Conservation (phyloP, 2,329 filamentous ascomycete genomes). For the Cryphonectria carpinicola region DNA sequence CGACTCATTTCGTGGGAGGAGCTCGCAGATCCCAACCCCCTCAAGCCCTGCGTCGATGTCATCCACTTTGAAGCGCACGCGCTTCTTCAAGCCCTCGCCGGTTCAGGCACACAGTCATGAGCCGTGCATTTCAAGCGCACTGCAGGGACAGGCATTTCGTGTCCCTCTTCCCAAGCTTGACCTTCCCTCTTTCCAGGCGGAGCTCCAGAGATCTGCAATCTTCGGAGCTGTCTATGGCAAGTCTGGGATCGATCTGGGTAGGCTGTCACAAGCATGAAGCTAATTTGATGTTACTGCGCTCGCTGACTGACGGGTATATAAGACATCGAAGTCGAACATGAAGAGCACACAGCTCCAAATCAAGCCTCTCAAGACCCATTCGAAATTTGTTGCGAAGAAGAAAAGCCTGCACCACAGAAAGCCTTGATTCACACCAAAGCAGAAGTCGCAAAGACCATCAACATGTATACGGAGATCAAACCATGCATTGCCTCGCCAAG, state of each 20-base stretch:
- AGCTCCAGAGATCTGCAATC: slow-evolving; percentile 10
- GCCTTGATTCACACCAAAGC: neutral
- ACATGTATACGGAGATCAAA: neutral
- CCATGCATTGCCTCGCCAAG: neutral
- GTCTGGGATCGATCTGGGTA: neutral
- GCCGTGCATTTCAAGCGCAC: neutral
- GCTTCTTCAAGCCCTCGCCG: slow-evolving; percentile 6
- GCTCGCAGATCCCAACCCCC: slow-evolving; percentile 23
- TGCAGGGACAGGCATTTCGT: neutral
- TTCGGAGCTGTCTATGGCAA: slow-evolving; percentile 13
- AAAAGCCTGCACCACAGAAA: neutral
- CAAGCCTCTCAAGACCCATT: neutral
- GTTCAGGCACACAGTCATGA: neutral
- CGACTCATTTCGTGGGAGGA: slow-evolving; percentile 19
- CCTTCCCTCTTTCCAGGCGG: slow-evolving; percentile 19
- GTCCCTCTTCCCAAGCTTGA: slow-evolving; percentile 21
- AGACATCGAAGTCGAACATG: neutral
- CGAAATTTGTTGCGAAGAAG: neutral
- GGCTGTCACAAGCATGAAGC: neutral
- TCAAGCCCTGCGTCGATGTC: slow-evolving; percentile 15
- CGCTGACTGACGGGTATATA: neutral
- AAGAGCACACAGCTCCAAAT: neutral
- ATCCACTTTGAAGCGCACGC: slow-evolving; percentile 14
- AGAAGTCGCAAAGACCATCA: neutral
- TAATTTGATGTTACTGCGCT: neutral